Evolutionary conservation across 179 eudicot species (phyloP).

Genomic region (Spinacia oleracea): DNA sequence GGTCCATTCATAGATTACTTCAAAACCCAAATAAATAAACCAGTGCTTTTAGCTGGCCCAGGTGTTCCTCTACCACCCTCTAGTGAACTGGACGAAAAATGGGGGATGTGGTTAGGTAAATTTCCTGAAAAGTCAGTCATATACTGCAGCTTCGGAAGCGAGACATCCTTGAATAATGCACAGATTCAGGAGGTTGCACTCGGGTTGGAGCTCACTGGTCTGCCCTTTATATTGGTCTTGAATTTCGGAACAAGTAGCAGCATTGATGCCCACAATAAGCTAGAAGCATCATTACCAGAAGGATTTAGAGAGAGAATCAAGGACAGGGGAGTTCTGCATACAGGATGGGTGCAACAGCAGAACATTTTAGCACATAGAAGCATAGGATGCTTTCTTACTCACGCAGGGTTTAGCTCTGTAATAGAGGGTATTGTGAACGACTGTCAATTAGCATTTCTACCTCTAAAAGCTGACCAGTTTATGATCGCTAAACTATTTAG

Average conservation of each 20-base stretch:
- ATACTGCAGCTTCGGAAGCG: conserved; percentile 54
- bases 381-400: conserved; percentile 49
- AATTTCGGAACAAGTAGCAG: conserved; percentile 28
- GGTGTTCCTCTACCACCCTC: conserved; percentile 33
- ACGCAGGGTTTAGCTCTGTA: conserved; percentile 51
- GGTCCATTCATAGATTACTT: conserved; percentile 42
- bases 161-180: conserved; percentile 37
- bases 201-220: conserved; percentile 50
- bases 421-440: conserved; percentile 47
- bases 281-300: conserved; percentile 37
- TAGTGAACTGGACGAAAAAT: conserved; percentile 35
- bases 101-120: conserved; percentile 37
- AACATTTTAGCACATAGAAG: conserved; percentile 45
- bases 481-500: conserved; percentile 37
- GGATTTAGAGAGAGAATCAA: conserved; percentile 44
- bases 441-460: conserved; percentile 47
- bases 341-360: conserved; percentile 61
- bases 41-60: conserved; percentile 38
- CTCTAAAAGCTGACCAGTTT: conserved; percentile 51
- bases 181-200: conserved; percentile 47
- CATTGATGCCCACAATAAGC: conserved; percentile 10
- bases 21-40: conserved; percentile 34
- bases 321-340: conserved; percentile 37
- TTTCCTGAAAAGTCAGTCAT: conserved; percentile 44
- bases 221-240: conserved; percentile 51